Evolutionary conservation across 2,329 filamentous ascomycete genomes (phyloP).

Genomic region (Graphilbum ipis-grandicollis): DNA sequence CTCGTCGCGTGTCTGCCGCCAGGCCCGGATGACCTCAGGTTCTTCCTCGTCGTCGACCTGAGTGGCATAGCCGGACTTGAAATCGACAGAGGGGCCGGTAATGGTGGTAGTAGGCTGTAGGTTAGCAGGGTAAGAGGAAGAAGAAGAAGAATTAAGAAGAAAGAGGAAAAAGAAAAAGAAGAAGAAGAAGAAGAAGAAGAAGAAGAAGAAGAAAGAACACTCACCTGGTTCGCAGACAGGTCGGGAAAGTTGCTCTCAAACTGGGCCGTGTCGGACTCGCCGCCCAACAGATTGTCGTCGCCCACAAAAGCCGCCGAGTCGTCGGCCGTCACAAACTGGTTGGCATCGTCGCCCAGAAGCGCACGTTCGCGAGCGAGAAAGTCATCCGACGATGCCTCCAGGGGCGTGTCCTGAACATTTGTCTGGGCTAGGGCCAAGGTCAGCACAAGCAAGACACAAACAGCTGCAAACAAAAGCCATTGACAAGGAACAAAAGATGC

Average conservation of each 20-base stretch:
- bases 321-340: slow-evolving; percentile 67
- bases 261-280: slow-evolving; percentile 28
- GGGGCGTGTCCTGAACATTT: slow-evolving; percentile 39
- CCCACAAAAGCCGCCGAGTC: slow-evolving; percentile 33
- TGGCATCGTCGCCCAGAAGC: slow-evolving; percentile 76
- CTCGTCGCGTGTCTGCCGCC: slow-evolving; percentile 78
- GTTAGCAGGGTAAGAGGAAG: not conserved
- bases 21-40: slow-evolving; percentile 74
- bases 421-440: slow-evolving; percentile 40
- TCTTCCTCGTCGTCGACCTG: slow-evolving; percentile 60
- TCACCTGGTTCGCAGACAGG: slow-evolving; percentile 54
- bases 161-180: too few species aligned
- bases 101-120: slow-evolving; percentile 35
- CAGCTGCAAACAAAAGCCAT: slow-evolving; percentile 4
- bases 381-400: slow-evolving; percentile 51
- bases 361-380: slow-evolving; percentile 89
- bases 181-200: too few species aligned
- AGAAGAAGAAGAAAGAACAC: too few species aligned
- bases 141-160: too few species aligned
- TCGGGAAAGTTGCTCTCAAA: slow-evolving; percentile 90
- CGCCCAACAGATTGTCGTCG: slow-evolving; percentile 55
- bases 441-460: slow-evolving; percentile 6
- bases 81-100: slow-evolving; percentile 51
- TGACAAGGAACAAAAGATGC: slow-evolving; percentile 8
- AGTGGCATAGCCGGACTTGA: slow-evolving; percentile 44